Evolutionary conservation across 345 rosid genomes (phyloP).

Genomic region (Pugionium dolabratum): DNA sequence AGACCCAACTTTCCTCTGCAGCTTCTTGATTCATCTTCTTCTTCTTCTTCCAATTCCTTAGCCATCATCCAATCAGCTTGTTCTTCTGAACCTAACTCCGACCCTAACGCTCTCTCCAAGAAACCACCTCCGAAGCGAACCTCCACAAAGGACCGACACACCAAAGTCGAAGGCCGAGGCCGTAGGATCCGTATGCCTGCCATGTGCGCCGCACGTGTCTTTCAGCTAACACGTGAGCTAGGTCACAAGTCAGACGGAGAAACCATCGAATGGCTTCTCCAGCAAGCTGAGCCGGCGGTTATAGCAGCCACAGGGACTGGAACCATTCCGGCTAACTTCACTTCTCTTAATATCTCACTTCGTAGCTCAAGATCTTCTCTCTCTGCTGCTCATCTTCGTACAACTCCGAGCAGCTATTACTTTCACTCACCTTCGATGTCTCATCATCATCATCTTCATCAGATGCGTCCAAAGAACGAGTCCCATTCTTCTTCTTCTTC

Average conservation of each 20-base stretch:
- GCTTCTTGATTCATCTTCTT: constrained; percentile 50
- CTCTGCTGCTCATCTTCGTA: constrained; percentile 69
- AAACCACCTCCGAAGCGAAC: constrained; percentile 71
- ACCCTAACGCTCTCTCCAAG: constrained; percentile 41
- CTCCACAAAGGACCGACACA: constrained; percentile 85
- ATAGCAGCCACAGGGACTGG: constrained; percentile 95
- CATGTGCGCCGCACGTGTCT: constrained; percentile 88
- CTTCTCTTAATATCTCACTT: constrained; percentile 86
- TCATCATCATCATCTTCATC: constrained; percentile 23
- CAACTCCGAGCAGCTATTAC: constrained; percentile 46
- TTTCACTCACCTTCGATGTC: constrained; percentile 32
- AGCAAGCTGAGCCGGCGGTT: constrained; percentile 91
- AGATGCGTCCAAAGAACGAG: constrained; percentile 40
- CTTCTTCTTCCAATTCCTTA: constrained; percentile 39
- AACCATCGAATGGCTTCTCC: constrained; percentile 56
- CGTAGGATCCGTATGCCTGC: constrained; percentile 98
- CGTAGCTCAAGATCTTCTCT: constrained; percentile 76
- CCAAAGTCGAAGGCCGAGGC: constrained; percentile 95
- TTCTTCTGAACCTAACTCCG: constrained; percentile 36
- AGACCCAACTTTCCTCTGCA: constrained; percentile 82
- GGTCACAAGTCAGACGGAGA: constrained; percentile 47
- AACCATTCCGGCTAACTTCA: constrained; percentile 86
- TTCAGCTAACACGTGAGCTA: constrained; percentile 86
- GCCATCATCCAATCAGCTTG: constrained; percentile 38
- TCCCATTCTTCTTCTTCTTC: constrained; percentile 36